Percentiles rank a stretch among this genome's conserved stretches.
Conservation (phyloP, 306 rosid species). For the Prinsepia uniflora region DNA sequence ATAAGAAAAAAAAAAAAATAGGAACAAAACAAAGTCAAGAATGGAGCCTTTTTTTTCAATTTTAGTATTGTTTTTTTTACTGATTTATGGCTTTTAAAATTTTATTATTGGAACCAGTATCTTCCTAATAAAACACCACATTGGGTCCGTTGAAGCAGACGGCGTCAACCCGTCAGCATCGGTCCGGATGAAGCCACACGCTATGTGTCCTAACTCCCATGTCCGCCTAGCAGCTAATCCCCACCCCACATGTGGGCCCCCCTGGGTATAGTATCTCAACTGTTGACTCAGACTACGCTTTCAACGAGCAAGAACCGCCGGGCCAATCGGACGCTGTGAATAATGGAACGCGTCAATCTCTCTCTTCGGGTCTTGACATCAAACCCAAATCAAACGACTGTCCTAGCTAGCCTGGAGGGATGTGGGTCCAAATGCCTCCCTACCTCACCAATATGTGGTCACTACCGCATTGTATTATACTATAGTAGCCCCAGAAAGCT, state of each 20-base stretch:
- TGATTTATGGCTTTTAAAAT: not conserved
- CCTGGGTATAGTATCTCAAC: not conserved
- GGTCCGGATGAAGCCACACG: conserved; percentile 12
- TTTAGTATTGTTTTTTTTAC: not conserved
- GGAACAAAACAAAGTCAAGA: not conserved
- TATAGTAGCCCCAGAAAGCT: not conserved
- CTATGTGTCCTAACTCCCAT: not conserved
- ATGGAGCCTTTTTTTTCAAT: not conserved
- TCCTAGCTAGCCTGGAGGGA: not conserved
- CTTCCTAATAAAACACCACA: not conserved
- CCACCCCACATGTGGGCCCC: not conserved
- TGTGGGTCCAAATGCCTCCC: not conserved
- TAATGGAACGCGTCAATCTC: conserved; percentile 48
- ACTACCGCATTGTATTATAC: not conserved
- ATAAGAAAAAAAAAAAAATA: not conserved
- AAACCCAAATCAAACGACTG: conserved; percentile 1
- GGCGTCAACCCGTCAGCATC: conserved; percentile 33
- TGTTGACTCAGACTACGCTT: conserved; percentile 49
- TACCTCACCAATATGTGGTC: not conserved
- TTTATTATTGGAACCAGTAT: not conserved
- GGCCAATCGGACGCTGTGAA: conserved; percentile 29
- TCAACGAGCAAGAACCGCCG: conserved; percentile 40
- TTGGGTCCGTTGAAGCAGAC: conserved; percentile 1
- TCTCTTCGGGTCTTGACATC: not conserved
- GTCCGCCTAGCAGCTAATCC: not conserved